These are phyloP conservation scores for Colletotrichum graminicola DNA, from an alignment of 2,329 filamentous ascomycete species.

Conservation along the genomic window DNA sequence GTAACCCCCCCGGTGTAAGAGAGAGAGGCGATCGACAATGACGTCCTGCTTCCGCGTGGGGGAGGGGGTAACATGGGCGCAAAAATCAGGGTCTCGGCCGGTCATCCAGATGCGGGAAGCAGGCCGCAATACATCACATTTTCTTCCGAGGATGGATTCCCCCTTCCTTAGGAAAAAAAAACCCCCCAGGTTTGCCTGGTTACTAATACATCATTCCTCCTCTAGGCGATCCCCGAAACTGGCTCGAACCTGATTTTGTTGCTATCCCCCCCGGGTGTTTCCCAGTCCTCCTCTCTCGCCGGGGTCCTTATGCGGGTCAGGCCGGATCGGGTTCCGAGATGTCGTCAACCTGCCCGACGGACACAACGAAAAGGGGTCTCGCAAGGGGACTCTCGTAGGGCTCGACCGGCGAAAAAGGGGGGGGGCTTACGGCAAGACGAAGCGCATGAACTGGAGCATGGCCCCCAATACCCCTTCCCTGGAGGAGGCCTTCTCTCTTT, in stretches of 20 bases:
- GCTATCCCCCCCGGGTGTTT: too few relatives aligned
- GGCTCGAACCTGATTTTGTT: too few relatives aligned
- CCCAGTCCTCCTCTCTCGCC: too few relatives aligned
- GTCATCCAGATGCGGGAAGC: conserved; percentile 1
- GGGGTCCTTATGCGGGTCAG: not conserved
- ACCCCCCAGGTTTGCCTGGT: not conserved
- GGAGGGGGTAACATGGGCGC: conserved; percentile 14
- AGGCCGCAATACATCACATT: conserved; percentile 9
- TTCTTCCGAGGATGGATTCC: too few relatives aligned
- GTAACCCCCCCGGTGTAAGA: not conserved
- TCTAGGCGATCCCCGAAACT: too few relatives aligned
- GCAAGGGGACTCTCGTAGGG: not conserved
- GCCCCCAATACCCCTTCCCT: too few relatives aligned
- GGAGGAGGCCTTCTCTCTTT: not conserved
- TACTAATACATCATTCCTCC: not conserved
- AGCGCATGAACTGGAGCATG: too few relatives aligned
- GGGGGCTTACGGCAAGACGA: too few relatives aligned
- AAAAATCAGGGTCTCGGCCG: conserved; percentile 35
- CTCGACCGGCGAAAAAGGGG: not conserved
- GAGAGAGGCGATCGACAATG: conserved; percentile 32
- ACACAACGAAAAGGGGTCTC: not conserved
- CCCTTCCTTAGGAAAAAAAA: not conserved
- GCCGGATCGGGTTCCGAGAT: not conserved
- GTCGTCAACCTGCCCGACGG: not conserved
- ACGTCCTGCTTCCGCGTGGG: conserved; percentile 33